Percentiles rank a stretch among this genome's conserved stretches.
phyloP scores from a whole-genome alignment of 2,329 filamentous ascomycete species.

The Arachnopeziza araneosa region DNA sequence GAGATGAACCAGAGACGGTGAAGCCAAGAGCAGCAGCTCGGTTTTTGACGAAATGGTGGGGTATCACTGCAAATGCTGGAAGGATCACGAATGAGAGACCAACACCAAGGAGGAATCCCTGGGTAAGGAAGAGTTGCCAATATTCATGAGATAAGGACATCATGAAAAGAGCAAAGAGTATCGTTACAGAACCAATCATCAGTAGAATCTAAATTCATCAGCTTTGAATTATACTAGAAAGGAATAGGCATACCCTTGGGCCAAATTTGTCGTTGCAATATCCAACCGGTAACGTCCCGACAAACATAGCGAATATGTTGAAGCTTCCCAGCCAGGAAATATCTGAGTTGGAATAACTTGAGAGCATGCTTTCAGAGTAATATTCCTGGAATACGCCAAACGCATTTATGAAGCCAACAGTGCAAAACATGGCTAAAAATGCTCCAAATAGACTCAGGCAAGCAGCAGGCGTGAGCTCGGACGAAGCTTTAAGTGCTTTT shows the following conservation, averaged over 20 bases:
- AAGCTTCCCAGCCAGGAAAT: conserved; percentile 34
- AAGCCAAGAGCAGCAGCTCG: conserved; percentile 21
- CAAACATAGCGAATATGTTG: conserved; percentile 29
- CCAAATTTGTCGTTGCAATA: conserved; percentile 30
- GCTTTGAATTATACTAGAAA: neutral
- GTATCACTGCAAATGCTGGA: conserved; percentile 19
- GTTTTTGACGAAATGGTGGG: conserved; percentile 13
- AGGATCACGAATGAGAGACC: conserved; percentile 22
- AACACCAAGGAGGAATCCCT: conserved; percentile 20
- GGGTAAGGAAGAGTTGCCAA: conserved; percentile 31
- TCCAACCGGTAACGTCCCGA: conserved; percentile 22
- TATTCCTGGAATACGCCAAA: conserved; percentile 34
- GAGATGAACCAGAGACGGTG: conserved; percentile 27
- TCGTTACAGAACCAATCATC: conserved; percentile 34
- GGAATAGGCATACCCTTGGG: conserved; percentile 15
- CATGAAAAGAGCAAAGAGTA: conserved; percentile 33
- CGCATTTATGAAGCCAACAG: conserved; percentile 32
- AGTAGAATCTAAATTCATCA: conserved; percentile 1
- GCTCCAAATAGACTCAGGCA: conserved; percentile 7
- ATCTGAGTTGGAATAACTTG: conserved; percentile 21
- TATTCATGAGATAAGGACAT: conserved; percentile 29
- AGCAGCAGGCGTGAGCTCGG: neutral
- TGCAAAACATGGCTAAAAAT: conserved; percentile 25
- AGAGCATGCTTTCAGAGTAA: conserved; percentile 21
- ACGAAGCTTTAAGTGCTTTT: neutral